Evolutionary conservation across 208 protist species (phyloP).

Genomic region (Entamoeba dispar): DNA sequence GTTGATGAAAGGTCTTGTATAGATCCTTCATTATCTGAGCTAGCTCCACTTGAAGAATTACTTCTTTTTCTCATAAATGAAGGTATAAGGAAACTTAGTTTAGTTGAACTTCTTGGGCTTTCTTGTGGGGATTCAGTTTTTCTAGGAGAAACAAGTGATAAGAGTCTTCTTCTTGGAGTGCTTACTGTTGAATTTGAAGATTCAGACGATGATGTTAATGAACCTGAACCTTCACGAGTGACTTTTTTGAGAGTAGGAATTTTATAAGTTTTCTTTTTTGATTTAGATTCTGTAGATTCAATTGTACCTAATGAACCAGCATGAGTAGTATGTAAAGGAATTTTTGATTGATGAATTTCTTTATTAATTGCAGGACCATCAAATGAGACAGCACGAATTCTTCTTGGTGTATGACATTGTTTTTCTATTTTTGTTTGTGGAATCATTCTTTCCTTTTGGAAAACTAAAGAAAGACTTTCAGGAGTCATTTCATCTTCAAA

Average conservation of each 20-base stretch:
- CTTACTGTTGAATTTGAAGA: not conserved
- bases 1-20: too few species aligned
- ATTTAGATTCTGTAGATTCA: too few species aligned
- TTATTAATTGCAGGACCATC: too few species aligned
- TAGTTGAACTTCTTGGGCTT: not conserved
- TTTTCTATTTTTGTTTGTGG: not conserved
- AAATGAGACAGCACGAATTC: not conserved
- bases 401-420: not conserved
- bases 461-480: not conserved
- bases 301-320: too few species aligned
- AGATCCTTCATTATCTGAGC: too few species aligned
- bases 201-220: not conserved
- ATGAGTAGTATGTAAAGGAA: too few species aligned
- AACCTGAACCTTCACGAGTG: not conserved
- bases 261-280: not conserved
- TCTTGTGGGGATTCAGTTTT: not conserved
- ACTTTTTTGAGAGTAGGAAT: not conserved
- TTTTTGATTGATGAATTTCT: too few species aligned
- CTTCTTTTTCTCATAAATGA: not conserved
- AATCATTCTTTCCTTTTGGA: not conserved
- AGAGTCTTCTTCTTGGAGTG: not conserved
- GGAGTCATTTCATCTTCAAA: not conserved
- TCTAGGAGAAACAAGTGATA: not conserved
- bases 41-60: too few species aligned
- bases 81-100: not conserved